Percentiles rank a stretch among this genome's conserved stretches.
These are phyloP conservation scores for Pythium volutum DNA, from an alignment of 352 stramenopile genomes.

Conservation along the genomic window DNA sequence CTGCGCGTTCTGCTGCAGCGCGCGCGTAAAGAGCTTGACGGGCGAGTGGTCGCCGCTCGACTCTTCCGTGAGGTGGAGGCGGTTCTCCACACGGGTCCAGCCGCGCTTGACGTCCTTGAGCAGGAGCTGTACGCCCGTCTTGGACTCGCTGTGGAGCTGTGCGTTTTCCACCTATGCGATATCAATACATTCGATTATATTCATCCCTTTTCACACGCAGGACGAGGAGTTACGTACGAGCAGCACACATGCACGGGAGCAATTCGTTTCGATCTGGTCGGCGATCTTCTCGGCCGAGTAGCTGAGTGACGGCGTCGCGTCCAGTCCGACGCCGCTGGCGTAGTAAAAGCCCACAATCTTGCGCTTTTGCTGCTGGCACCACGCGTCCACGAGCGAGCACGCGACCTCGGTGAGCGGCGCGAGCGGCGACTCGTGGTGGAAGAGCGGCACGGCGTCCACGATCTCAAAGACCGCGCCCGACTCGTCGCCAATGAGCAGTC, in stretches of 20 bases:
- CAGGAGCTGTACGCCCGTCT: conserved; percentile 58
- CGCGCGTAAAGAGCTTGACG: conserved; percentile 42
- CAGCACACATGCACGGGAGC: conserved; percentile 65
- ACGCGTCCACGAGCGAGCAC: conserved; percentile 66
- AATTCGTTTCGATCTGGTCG: conserved; percentile 64
- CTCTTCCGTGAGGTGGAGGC: conserved; percentile 43
- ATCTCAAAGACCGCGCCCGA: conserved; percentile 44
- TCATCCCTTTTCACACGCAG: neutral
- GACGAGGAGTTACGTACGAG: conserved; percentile 22
- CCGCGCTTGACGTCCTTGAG: conserved; percentile 81
- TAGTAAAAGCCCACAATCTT: conserved; percentile 74
- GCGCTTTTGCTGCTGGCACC: conserved; percentile 38
- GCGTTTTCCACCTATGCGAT: conserved; percentile 38
- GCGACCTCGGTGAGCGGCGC: conserved; percentile 62
- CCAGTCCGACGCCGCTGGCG: conserved; percentile 33
- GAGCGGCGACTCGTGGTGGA: conserved; percentile 72
- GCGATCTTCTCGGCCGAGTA: conserved; percentile 63
- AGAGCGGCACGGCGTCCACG: conserved; percentile 67
- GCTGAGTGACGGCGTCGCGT: conserved; percentile 36
- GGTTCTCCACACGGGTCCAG: conserved; percentile 67
- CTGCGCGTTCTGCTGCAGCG: conserved; percentile 47
- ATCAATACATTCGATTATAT: neutral
- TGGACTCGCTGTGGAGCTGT: conserved; percentile 52
- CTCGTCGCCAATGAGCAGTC: conserved; percentile 58
- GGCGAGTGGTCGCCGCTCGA: conserved; percentile 30